Base-by-base conservation (phyloP, 306 rosid genomes). In the Prunus mume region DNA sequence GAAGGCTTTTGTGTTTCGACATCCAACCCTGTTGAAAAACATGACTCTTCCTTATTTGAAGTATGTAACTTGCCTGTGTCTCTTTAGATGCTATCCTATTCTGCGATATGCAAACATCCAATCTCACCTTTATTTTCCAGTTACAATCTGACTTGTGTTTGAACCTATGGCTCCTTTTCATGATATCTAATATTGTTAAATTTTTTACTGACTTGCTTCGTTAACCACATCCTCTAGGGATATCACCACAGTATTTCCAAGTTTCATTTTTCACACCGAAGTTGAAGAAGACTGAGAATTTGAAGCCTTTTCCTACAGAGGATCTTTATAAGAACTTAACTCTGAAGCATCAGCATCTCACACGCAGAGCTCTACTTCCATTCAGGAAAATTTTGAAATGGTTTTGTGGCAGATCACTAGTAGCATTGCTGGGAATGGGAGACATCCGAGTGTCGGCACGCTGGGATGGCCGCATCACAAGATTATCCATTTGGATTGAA, bases 1-100 rank as follows among this genome's bases (percentile, higher is more conserved):
- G 98, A 88, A 82, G 80, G 86, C 71, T 70, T 90, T 87, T 76
- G 98, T 80, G 56, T 49, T 54, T 60, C 73, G 65, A 80, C 72
- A 88, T 81, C 97, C 98, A 69, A 75, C 81, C 5, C 85, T 88
- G 52, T 82, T 91, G 87, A 90, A 76, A 81, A 88, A 88, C 85
- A 93, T 93, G 98, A 93, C 97, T 38, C 97, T 93, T 80, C 91
- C 98, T 81, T 88, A 88, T 78, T 74, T 93, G 78, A 91, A 86
- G 98, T 93, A 89, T 38, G 88, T 49, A 69, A 62, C 76, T 50
- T 72, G 60, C 69, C 28, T 71, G 49, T 18, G 2, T 22, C 68
- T 30, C 72, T 54, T 65, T 83, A 54, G 34, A 27, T 51, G 51
- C 14, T 24, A 43, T 57, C 3, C 30, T 28, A 19, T 25, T 19